Evolutionary conservation across 2,329 filamentous ascomycete genomes (phyloP), one percentile per base, ranked within the genome.

Genomic region (Blastomyces percursus): DNA sequence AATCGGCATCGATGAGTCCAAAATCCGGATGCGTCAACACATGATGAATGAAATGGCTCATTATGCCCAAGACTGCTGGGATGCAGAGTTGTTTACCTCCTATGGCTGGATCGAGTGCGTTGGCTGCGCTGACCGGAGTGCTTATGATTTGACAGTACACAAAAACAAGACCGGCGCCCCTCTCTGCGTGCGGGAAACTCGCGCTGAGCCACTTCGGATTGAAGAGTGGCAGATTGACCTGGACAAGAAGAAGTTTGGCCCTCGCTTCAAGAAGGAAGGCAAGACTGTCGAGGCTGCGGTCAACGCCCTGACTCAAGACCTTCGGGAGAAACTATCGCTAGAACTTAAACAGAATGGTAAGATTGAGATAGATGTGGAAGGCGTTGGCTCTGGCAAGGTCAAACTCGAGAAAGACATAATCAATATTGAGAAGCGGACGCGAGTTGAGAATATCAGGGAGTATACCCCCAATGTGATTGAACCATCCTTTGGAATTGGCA

Each of bases 41-140:
- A 96, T 99, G 92, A 83, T 84, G 59, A 90, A 90, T 69, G 87
- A 90, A 73, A 90, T 90, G 87, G 87, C 94, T 19, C 94, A 99
- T 78, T 99, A 99, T 74, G 94, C 94, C 56, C 84, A 87, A 62
- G 94, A 99, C 79, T 99, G 94, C 80, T 97, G 94, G 94, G 94
- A 99, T 76, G 93, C 91, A 16, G 94, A 99, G 76, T 80, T 99
- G 62, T 81, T 89, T 66, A 97, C 90, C 63, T 92, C 89, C 65
- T 92, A 92, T 71, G 94, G 94, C 74, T 99, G 94, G 94, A 90
- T 97, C 66, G 94, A 99, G 80, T 97, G 93, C 75, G 93, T 97
- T 71, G 94, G 94, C 66, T 97, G 94, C 76, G 94, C 94, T 65
- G 93, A 96, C 75, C 86, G 94, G 71, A 96, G 90, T 73, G 94